Evolutionary conservation across 1,139 yeast genomes (phyloP), one percentile per base, ranked within the genome.

Genomic region (Meyerozyma sp.): DNA sequence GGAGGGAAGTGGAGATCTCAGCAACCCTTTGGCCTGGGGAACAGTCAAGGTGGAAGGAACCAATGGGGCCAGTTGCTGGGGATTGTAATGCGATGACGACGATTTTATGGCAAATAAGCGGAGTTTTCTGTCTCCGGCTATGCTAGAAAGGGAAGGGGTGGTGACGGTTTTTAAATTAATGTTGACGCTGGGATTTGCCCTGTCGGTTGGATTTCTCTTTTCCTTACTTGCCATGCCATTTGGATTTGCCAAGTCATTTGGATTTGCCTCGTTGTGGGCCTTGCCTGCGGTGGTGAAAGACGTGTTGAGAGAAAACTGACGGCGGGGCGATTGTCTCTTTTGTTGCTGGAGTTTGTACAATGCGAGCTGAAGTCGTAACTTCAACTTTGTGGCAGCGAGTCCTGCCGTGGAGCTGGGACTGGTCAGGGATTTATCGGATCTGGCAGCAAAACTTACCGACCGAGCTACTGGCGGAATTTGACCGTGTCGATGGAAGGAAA

Each of bases 311-410:
- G 37, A 5, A 9, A 34, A 8, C 37, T 34, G 25, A 4, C 37
- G 37, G 10, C 37, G 37, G 7, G 37, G 37, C 10, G 37, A 34
- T 27, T 20, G 37, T 21, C 14, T 18, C 9, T 34, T 34, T 39
- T 45, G 44, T 45, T 51, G 58, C 44, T 57, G 77, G 45, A 86
- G 77, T 59, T 87, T 88, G 66, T 81, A 87, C 55, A 84, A 77
- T 1, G 97, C 97, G 53, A 88, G 66, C 57, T 82, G 85, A 34
- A 89, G 73, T 54, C 91, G 80, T 53, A 82, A 69, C 57, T 83
- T 83, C 55, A 88, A 72, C 56, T 79, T 77, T 41, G 84, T 72
- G 11, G 91, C 90, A 26, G 80, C 74, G 7, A 34, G 14, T 11
- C 37, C 37, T 10, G 37, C 37, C 11, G 26, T 34, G 13, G 37